A percentile compares a stretch with the other conserved stretches of the same genome.
These are phyloP conservation scores for Phoma herbarum DNA, from an alignment of 2,329 filamentous ascomycete species.

Conservation along the genomic window DNA sequence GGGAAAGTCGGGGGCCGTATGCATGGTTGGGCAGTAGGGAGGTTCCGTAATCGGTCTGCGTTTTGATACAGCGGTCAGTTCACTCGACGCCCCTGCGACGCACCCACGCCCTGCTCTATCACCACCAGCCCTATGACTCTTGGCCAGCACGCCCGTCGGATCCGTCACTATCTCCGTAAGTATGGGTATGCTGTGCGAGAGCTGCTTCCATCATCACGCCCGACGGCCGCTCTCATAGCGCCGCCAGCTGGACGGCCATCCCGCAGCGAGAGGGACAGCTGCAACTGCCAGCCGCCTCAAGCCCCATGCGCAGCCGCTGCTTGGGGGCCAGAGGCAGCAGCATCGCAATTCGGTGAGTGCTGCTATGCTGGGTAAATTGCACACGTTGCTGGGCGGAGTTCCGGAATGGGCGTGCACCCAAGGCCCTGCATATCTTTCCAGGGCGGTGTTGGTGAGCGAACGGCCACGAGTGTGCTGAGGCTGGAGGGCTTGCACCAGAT, in stretches of 20 bases:
- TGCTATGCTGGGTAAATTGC: conserved; percentile 21
- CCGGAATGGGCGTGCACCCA: conserved; percentile 20
- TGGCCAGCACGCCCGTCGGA: conserved; percentile 25
- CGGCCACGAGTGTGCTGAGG: conserved; percentile 22
- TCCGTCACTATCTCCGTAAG: conserved; percentile 33
- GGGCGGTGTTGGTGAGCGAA: conserved; percentile 23
- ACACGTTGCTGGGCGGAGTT: conserved; percentile 19
- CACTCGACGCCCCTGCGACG: conserved; percentile 24
- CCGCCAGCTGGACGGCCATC: conserved; percentile 7
- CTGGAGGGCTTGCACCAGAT: conserved; percentile 21
- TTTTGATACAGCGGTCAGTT: conserved; percentile 39
- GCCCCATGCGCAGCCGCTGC: conserved; percentile 11
- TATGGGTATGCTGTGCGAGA: conserved; percentile 19
- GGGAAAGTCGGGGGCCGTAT: conserved; percentile 35
- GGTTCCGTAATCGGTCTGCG: conserved; percentile 24
- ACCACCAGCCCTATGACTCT: conserved; percentile 39
- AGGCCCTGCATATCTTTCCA: conserved; percentile 21
- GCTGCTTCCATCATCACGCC: conserved; percentile 13
- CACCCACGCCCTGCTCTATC: conserved; percentile 15
- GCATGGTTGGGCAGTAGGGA: conserved; percentile 29
- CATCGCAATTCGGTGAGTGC: conserved; percentile 7
- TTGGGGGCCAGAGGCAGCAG: conserved; percentile 19
- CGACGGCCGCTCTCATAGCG: conserved; percentile 12
- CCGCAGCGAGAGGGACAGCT: conserved; percentile 1
- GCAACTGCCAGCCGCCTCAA: conserved; percentile 14